phyloP scores from a whole-genome alignment of 345 rosid species.

The thale cress (Arabidopsis thaliana) region DNA sequence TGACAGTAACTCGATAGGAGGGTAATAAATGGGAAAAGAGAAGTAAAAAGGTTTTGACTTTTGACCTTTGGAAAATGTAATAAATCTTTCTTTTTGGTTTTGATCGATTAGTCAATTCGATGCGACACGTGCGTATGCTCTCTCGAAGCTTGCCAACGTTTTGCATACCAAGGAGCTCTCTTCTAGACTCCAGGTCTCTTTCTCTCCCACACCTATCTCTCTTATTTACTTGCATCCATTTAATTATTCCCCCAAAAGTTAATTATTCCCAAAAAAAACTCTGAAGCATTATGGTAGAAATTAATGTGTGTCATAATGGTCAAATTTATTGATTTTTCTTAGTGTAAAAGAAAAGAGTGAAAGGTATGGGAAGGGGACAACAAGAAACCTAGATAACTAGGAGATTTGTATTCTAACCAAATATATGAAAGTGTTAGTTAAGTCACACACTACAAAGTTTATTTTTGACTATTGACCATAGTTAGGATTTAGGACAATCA shows the following conservation, averaged over 20 bases:
- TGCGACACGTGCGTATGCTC: slow-evolving; percentile 98
- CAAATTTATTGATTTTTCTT: slow-evolving; percentile 16
- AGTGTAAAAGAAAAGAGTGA: slow-evolving; percentile 11
- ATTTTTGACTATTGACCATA: slow-evolving; percentile 42
- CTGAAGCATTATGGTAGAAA: slow-evolving; percentile 23
- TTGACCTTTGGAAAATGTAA: slow-evolving; percentile 27
- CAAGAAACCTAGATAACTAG: slow-evolving; percentile 39
- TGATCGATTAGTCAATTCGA: slow-evolving; percentile 67
- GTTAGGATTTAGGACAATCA: slow-evolving; percentile 36
- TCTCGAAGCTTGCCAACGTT: slow-evolving; percentile 98
- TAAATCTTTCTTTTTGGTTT: neutral
- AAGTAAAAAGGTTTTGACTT: slow-evolving; percentile 27
- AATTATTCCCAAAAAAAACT: neutral
- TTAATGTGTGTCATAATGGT: slow-evolving; percentile 30
- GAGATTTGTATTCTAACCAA: slow-evolving; percentile 36
- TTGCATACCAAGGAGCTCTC: slow-evolving; percentile 96
- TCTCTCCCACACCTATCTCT: slow-evolving; percentile 34
- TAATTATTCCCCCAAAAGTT: neutral
- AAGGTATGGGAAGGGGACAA: slow-evolving; percentile 26
- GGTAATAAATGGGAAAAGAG: slow-evolving; percentile 30
- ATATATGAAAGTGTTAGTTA: slow-evolving; percentile 25
- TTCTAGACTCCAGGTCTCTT: slow-evolving; percentile 68
- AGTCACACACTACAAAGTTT: slow-evolving; percentile 3
- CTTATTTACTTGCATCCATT: slow-evolving; percentile 26
- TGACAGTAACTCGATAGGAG: slow-evolving; percentile 35